Conservation (phyloP, 2,329 filamentous ascomycete genomes). For the Fusarium fracticaudum region DNA sequence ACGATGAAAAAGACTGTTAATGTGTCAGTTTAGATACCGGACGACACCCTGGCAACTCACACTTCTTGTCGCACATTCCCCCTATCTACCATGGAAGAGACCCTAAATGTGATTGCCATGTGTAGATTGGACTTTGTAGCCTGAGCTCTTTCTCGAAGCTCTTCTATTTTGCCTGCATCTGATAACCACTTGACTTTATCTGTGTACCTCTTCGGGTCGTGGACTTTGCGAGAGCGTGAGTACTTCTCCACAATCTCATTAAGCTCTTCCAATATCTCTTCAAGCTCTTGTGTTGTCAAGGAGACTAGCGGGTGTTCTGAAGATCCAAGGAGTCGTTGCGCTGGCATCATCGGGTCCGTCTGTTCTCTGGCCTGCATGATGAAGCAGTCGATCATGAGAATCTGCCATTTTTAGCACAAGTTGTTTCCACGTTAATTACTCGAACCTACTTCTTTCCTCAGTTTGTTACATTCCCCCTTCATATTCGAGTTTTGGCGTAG, state of each 20-base stretch:
- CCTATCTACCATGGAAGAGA: neutral
- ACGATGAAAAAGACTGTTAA: neutral
- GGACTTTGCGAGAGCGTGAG: neutral
- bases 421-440: too few species aligned
- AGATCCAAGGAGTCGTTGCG: neutral
- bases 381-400: conserved; percentile 16
- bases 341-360: neutral
- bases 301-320: conserved; percentile 2
- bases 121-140: neutral
- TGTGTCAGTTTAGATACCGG: neutral
- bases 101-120: neutral
- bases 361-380: neutral
- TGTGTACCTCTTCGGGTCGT: neutral
- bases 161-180: conserved; percentile 1
- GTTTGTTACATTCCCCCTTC: too few species aligned
- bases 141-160: conserved; percentile 9
- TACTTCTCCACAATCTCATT: neutral
- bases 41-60: neutral
- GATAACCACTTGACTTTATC: conserved; percentile 21
- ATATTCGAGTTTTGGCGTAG: too few species aligned
- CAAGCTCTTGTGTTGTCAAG: neutral
- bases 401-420: too few species aligned
- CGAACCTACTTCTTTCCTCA: too few species aligned
- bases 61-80: conserved; percentile 7
- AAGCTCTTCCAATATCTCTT: neutral